Conservation (phyloP, 2,329 filamentous ascomycete species). For the Talaromyces sp. region DNA sequence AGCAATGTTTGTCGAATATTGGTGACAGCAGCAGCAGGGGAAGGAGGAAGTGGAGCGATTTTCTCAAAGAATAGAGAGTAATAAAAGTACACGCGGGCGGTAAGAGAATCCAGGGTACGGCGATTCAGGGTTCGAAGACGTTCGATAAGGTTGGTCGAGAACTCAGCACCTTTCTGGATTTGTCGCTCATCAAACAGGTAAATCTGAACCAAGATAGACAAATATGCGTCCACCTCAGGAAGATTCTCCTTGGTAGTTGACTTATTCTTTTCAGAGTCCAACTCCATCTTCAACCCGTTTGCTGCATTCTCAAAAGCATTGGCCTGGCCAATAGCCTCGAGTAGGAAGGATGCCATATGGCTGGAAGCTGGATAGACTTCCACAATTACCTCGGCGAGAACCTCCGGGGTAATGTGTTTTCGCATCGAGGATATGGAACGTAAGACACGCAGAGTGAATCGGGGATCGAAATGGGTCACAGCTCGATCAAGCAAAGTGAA, state of each 20-base stretch:
- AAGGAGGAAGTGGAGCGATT: slow-evolving; percentile 82
- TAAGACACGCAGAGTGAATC: slow-evolving; percentile 91
- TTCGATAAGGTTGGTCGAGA: slow-evolving; percentile 81
- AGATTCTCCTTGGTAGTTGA: slow-evolving; percentile 71
- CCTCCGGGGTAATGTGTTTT: slow-evolving; percentile 82
- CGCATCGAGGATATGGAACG: slow-evolving; percentile 94
- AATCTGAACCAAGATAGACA: slow-evolving; percentile 84
- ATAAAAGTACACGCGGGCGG: slow-evolving; percentile 97
- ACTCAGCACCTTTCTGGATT: slow-evolving; percentile 76
- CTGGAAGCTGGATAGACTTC: slow-evolving; percentile 75
- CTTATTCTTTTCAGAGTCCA: slow-evolving; percentile 70
- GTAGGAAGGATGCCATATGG: slow-evolving; percentile 68
- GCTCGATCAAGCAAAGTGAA: slow-evolving; percentile 90
- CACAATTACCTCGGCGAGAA: slow-evolving; percentile 77
- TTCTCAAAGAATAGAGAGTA: slow-evolving; percentile 95
- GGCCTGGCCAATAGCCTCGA: slow-evolving; percentile 70
- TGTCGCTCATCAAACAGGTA: slow-evolving; percentile 84
- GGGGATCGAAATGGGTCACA: slow-evolving; percentile 87
- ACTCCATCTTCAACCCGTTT: slow-evolving; percentile 69
- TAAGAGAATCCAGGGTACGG: slow-evolving; percentile 88
- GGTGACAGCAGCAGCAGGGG: slow-evolving; percentile 83
- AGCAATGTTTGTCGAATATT: slow-evolving; percentile 83
- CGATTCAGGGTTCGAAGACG: slow-evolving; percentile 88
- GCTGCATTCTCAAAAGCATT: slow-evolving; percentile 64
- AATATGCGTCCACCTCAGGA: slow-evolving; percentile 85